These are phyloP conservation scores for Paspalum notatum DNA, from an alignment of 176 grass and related monocot genomes.

Conservation along the genomic window DNA sequence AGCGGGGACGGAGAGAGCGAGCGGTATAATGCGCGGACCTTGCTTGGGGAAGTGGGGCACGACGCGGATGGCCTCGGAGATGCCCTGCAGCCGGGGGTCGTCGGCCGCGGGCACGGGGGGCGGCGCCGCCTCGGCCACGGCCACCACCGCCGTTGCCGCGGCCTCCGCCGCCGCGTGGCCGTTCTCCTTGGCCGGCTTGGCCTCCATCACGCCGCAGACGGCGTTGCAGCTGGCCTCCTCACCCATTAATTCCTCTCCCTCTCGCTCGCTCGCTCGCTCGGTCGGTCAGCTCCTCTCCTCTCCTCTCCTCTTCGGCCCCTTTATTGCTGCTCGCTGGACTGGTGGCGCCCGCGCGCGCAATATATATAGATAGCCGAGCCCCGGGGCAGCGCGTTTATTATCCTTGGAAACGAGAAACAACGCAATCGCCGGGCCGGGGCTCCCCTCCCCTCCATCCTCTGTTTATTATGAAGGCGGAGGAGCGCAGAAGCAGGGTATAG, in stretches of 20 bases:
- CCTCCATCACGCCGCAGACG: slow-evolving; percentile 38
- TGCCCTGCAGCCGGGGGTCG: slow-evolving; percentile 79
- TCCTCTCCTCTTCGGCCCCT: background rate
- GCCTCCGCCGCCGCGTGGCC: slow-evolving; percentile 18
- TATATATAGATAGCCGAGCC: slow-evolving; percentile 48
- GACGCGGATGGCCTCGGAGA: slow-evolving; percentile 83
- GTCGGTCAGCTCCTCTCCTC: background rate
- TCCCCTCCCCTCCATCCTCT: background rate
- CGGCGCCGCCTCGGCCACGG: background rate
- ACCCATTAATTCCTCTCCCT: slow-evolving; percentile 37
- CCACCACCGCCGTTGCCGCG: background rate
- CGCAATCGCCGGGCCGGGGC: background rate
- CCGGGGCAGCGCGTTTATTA: background rate
- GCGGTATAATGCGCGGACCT: slow-evolving; percentile 27
- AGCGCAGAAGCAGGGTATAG: background rate
- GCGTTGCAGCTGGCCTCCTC: slow-evolving; percentile 52
- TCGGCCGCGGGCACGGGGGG: background rate
- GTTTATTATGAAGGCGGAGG: background rate
- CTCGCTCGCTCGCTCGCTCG: background rate
- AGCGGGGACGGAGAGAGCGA: background rate
- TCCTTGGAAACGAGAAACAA: slow-evolving; percentile 16
- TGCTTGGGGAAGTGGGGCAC: slow-evolving; percentile 92
- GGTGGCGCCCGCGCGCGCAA: slow-evolving; percentile 29
- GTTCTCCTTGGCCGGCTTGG: slow-evolving; percentile 43
- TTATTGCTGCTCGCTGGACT: slow-evolving; percentile 43